Percentiles rank a stretch among this genome's conserved stretches.
phyloP scores from a whole-genome alignment of 441 rosid genomes.

The Eruca vesicaria region DNA sequence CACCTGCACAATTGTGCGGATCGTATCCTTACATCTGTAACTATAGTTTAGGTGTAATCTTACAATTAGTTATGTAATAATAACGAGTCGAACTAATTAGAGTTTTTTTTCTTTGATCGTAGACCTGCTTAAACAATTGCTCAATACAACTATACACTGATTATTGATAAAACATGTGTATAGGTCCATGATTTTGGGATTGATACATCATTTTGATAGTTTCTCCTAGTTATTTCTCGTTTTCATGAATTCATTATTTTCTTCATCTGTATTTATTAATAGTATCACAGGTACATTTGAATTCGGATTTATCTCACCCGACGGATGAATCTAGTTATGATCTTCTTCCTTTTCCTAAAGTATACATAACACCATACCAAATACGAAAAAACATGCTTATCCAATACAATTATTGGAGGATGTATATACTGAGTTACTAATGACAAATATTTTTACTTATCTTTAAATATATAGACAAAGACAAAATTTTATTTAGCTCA shows the following conservation, averaged over 20 bases:
- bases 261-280: background rate
- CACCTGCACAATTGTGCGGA: no score
- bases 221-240: background rate
- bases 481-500: background rate
- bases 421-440: conserved; percentile 1
- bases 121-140: conserved; percentile 1
- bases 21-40: background rate
- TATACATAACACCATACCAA: background rate
- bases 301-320: background rate
- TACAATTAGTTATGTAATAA: background rate
- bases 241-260: background rate
- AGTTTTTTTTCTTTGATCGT: background rate
- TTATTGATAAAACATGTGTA: background rate
- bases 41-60: background rate
- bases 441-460: background rate
- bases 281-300: background rate
- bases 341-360: background rate
- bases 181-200: conserved; percentile 2
- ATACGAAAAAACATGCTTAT: conserved; percentile 2
- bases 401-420: background rate
- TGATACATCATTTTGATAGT: background rate
- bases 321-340: background rate
- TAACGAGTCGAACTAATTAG: background rate
- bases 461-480: background rate
- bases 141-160: background rate